Conservation (phyloP, 2,329 filamentous ascomycete genomes). For the Nannizzia gypsea region DNA sequence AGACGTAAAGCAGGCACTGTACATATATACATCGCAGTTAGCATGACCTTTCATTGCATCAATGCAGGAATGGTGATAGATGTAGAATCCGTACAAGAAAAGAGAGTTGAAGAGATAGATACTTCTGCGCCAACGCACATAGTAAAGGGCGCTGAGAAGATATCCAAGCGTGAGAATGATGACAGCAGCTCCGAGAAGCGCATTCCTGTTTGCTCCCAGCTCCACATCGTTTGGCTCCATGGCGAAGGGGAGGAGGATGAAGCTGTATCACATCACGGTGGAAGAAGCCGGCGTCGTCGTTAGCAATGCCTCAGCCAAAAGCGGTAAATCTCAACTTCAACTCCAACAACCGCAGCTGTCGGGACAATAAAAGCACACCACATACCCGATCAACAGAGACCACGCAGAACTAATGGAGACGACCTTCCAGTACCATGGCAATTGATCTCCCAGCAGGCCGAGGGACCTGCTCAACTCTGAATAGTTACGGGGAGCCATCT, state of each 20-base stretch:
- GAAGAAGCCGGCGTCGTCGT: background rate
- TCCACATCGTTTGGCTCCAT: conserved; percentile 17
- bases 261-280: conserved; percentile 14
- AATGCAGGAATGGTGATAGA: background rate
- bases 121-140: conserved; percentile 16
- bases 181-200: conserved; percentile 19
- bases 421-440: conserved; percentile 20
- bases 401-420: conserved; percentile 19
- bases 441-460: conserved; percentile 11
- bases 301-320: background rate
- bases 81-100: conserved; percentile 21
- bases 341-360: background rate
- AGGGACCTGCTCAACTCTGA: conserved; percentile 3
- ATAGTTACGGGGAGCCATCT: conserved; percentile 1
- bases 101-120: conserved; percentile 22
- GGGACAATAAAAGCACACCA: background rate
- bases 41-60: background rate
- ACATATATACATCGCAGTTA: background rate
- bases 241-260: conserved; percentile 22
- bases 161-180: conserved; percentile 21
- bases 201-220: conserved; percentile 17
- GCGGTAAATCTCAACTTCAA: background rate
- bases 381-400: conserved; percentile 23
- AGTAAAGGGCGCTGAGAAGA: conserved; percentile 17
- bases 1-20: conserved; percentile 17